phyloP scores from a whole-genome alignment of 441 rosid species.

The Viola pubescens region DNA sequence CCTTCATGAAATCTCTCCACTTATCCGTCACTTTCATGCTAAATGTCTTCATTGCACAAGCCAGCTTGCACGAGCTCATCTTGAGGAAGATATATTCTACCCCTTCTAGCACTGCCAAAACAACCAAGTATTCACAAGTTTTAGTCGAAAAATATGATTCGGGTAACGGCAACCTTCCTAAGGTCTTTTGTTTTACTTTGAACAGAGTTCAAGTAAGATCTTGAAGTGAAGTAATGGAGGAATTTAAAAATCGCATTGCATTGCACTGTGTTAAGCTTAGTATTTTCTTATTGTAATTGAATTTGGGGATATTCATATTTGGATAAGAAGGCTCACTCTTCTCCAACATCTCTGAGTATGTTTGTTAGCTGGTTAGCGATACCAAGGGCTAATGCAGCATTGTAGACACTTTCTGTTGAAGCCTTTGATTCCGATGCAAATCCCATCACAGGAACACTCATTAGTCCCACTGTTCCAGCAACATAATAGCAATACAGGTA shows the following conservation, averaged over 20 bases:
- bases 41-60: conserved; percentile 71
- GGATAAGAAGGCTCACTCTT: conserved; percentile 33
- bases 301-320: too few species aligned
- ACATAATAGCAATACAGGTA: conserved; percentile 52
- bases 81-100: conserved; percentile 76
- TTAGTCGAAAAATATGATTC: too few species aligned
- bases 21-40: conserved; percentile 64
- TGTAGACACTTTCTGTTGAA: conserved; percentile 37
- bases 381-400: conserved; percentile 42
- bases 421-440: conserved; percentile 39
- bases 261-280: too few species aligned
- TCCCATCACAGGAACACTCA: conserved; percentile 55
- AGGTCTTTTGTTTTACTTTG: too few species aligned
- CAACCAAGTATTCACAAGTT: too few species aligned
- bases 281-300: too few species aligned
- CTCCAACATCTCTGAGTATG: conserved; percentile 51
- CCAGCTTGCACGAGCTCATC: conserved; percentile 73
- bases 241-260: too few species aligned
- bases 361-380: conserved; percentile 54
- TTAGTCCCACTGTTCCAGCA: conserved; percentile 48
- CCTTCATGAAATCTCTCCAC: conserved; percentile 80
- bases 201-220: too few species aligned
- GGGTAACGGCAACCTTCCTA: too few species aligned
- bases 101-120: conserved; percentile 60
- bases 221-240: too few species aligned